Evolutionary conservation across 176 grass and related monocot species (phyloP).

Genomic region (Panicum miliaceum): DNA sequence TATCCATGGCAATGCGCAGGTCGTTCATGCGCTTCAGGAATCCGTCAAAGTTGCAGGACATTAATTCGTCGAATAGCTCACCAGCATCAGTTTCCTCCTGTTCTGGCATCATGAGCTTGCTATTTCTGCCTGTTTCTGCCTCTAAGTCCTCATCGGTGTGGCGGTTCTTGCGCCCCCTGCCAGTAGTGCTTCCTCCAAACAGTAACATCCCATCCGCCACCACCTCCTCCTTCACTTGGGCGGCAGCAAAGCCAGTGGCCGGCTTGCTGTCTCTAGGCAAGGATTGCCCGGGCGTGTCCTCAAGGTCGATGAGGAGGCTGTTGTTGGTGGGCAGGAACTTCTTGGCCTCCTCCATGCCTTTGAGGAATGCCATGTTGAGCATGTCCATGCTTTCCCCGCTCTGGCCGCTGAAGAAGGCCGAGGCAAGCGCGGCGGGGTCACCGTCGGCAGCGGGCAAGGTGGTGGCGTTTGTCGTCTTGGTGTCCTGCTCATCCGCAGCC

Average conservation of each 20-base stretch:
- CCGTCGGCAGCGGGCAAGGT: not conserved
- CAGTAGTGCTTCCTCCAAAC: not conserved
- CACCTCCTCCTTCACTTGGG: conserved; percentile 41
- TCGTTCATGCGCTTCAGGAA: not conserved
- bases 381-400: conserved; percentile 32
- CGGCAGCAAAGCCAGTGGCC: not conserved
- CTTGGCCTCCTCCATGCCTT: conserved; percentile 57
- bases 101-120: conserved; percentile 51
- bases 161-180: conserved; percentile 6
- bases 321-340: conserved; percentile 56
- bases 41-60: not conserved
- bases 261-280: not conserved
- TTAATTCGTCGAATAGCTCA: not conserved
- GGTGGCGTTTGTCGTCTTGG: not conserved
- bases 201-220: conserved; percentile 10
- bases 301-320: conserved; percentile 27
- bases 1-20: conserved; percentile 35
- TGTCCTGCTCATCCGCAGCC: not conserved
- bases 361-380: conserved; percentile 49
- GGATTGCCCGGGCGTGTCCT: conserved; percentile 1
- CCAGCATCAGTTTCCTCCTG: conserved; percentile 34
- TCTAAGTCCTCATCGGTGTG: conserved; percentile 48
- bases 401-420: conserved; percentile 37
- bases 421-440: conserved; percentile 11
- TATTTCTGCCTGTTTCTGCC: conserved; percentile 45